Base-by-base conservation (phyloP, 83 land plant species). In the Isoetes engelmannii region DNA sequence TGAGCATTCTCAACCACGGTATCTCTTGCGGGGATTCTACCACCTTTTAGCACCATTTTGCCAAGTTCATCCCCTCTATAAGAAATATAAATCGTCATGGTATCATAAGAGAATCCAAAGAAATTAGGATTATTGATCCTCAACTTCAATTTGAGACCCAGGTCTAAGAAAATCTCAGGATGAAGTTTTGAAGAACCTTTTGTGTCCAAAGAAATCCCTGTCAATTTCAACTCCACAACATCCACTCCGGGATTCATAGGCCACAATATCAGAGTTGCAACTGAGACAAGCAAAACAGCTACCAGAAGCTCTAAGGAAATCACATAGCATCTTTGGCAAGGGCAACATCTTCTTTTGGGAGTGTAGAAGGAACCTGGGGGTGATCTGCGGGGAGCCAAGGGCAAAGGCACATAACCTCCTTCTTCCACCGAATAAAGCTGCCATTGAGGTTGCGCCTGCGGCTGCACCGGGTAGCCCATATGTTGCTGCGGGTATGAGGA, bases 21-120 rank as follows among this genome's bases (percentile, higher is more conserved):
- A 44, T 80, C 75, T 4, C 87, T 69, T 5, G 92, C 86, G 56
- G 53, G 71, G 12, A 91, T 50, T 5, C 6, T 28, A 3, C 81
- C 84, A 0, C 83, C 81, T 15, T 62, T 41, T 4, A 84, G 80
- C 44, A 18, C 58, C 47, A 86, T 84, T 55, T 48, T 59, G 61
- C 89, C 92, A 6, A 88, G 78, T 59, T 57, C 37, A 59, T 65
- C 72, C 44, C 90, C 92, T 4, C 85, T 57, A 65, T 86, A 91
- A 48, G 73, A 76, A 41, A 88, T 78, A 49, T 72, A 68, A 49
- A 81, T 83, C 51, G 10, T 44, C 47, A 91, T 15, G 4, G 46
- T 54, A 19, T 74, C 71, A 67, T 86, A 91, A 47, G 77, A 70
- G 50, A 84, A 45, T 37, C 87, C 81, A 72, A 72, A 89, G 78